Base-by-base conservation (phyloP, 768 basidiomycete species). In the Leccinellum luteum region DNA sequence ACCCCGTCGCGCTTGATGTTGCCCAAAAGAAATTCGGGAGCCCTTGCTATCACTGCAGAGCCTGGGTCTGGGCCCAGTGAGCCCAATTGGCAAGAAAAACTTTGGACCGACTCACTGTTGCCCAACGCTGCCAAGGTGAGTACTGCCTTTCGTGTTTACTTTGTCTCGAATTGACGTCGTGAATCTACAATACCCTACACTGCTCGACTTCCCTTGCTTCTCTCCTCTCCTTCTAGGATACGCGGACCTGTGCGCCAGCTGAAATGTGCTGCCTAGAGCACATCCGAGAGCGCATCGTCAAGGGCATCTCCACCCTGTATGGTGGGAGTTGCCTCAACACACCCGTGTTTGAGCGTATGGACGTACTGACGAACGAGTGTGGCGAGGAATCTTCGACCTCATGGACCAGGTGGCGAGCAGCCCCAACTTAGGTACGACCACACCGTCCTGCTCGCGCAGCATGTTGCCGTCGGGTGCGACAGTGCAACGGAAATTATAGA, bases 341-440 rank as follows among this genome's bases (percentile, higher is more conserved):
- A 3, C 97, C 97, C 52, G 94, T 98, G 7, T 98, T 98, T 65
- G 97, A 98, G 76, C 86, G 96, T 59, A 95, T 95, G 73, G 97
- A 99, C 69, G 87, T 99, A 56, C 76, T 98, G 45, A 85, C 94
- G 1, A 95, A 93, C 58, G 98, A 99, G 75, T 97, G 98, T 64
- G 96, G 97, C 52, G 97, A 98, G 73, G 97, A 98, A 98, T 99
- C 59, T 98, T 96, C 69, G 97, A 98, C 73, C 81, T 99, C 51
- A 86, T 88, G 80, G 96, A 98, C 73, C 96, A 99, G 96, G 96
- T 3, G 96, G 96, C 6, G 96, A 99, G 73, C 85, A 98, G 67
- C 87, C 97, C 52, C 91, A 93, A 13, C 75, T 99, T 64, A 79
- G 96, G 54, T 98, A 98, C 69, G 96, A 99, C 70, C 87, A 98